Evolutionary conservation across 2,329 filamentous ascomycete species (phyloP), one percentile per base, ranked within the genome.

Genomic region (Sclerotinia trifoliorum): DNA sequence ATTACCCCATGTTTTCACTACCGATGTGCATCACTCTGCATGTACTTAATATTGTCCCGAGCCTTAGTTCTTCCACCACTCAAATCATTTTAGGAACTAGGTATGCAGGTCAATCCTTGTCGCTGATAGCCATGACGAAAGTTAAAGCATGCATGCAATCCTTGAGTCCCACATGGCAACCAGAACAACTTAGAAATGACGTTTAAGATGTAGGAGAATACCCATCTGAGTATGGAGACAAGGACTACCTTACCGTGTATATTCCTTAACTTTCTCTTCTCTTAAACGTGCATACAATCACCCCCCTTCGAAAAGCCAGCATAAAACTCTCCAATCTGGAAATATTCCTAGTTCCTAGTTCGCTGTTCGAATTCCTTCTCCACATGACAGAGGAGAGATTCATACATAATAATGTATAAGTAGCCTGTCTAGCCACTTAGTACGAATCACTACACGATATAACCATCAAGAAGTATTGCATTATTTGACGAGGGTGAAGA

Each of bases 21-120:
- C 60, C 60, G 60, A 39, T 21, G 7, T 51, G 29, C 15, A 51
- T 39, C 60, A 46, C 39, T 21, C 7, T 51, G 29, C 15, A 51
- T 39, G 11, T n/a, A 19, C 57, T 48, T 51, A 62, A 51, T 29
- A 62, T 62, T 63, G 21, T 42, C 29, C 60, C 44, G 58, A 62
- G 46, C 60, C 46, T 51, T 13, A 52, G 3, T 63, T 63, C 48
- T 51, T 63, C 60, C 60, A 52, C 60, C 60, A 63, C 29, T 63
- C 15, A 51, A 21, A 51, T 42, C 15, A 19, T 51, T 39, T 26
- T 11, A 10, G 6, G 8, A 24, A 51, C 21, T 11, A 10, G 3
- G 5, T 35, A 51, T 51, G 60, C 21, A 51, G n/a, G 32, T 51
- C 19, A 26, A 62, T 51, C 29, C 46, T 51, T 51, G n/a, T 8